Percentiles rank a stretch among this genome's conserved stretches.
These are phyloP conservation scores for Aspergillus baeticus DNA, from an alignment of 495 filamentous ascomycete genomes.

Conservation along the genomic window DNA sequence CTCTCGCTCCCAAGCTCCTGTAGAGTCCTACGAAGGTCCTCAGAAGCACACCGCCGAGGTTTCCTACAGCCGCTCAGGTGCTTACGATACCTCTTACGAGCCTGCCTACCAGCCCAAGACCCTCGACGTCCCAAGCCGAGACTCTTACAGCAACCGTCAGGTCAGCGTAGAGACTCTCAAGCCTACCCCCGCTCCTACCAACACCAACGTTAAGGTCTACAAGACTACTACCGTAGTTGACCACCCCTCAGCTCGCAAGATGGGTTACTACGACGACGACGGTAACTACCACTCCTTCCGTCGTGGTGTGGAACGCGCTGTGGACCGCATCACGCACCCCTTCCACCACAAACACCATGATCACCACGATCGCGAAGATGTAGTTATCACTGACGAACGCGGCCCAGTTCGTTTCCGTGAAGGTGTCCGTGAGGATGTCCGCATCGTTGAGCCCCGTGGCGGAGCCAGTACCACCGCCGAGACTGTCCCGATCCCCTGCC, in stretches of 20 bases:
- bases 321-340: constrained; percentile 75
- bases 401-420: constrained; percentile 41
- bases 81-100: constrained; percentile 23
- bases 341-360: constrained; percentile 47
- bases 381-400: constrained; percentile 53
- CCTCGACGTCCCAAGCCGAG: constrained; percentile 29
- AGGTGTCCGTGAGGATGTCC: constrained; percentile 48
- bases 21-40: constrained; percentile 28
- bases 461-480: constrained; percentile 55
- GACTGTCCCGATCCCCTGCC: constrained; percentile 97
- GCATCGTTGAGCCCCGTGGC: constrained; percentile 52
- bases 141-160: constrained; percentile 32
- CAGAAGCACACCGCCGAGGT: constrained; percentile 18
- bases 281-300: constrained; percentile 94
- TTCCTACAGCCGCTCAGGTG: constrained; percentile 13
- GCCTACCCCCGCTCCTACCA: constrained; percentile 37
- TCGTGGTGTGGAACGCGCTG: constrained; percentile 78
- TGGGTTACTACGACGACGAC: constrained; percentile 99
- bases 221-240: constrained; percentile 49
- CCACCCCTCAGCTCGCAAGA: constrained; percentile 60
- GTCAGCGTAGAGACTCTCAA: constrained; percentile 53
- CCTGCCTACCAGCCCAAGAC: constrained; percentile 25
- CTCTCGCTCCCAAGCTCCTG: constrained; percentile 30
- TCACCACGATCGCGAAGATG: constrained; percentile 42
- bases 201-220: constrained; percentile 28